These are phyloP conservation scores for Solanum sitiens DNA, from an alignment of 257 asterid genomes.

Conservation along the genomic window DNA sequence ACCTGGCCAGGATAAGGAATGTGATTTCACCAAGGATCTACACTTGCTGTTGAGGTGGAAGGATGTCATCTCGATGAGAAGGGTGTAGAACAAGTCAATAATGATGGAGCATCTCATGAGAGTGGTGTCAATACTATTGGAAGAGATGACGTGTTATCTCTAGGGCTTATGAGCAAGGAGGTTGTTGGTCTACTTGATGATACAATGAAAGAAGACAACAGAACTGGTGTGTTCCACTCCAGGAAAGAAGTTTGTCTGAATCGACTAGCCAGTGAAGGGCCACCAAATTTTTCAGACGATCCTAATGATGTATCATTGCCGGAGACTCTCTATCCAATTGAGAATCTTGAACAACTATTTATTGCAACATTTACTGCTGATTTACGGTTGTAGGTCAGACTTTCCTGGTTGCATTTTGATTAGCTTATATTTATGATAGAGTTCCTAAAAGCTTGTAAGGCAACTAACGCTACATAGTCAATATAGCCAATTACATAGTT, in stretches of 20 bases:
- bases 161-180: conserved; percentile 4
- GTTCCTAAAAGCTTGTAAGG: neutral
- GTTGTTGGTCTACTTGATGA: conserved; percentile 17
- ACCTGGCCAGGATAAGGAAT: conserved; percentile 12
- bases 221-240: conserved; percentile 31
- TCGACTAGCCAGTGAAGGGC: conserved; percentile 37
- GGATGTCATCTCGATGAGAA: conserved; percentile 5
- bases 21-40: too few species aligned
- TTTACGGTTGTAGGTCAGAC: conserved; percentile 47
- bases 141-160: conserved; percentile 4
- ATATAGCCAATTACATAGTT: neutral
- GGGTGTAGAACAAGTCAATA: conserved; percentile 5
- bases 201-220: conserved; percentile 9
- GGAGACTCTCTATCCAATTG: conserved; percentile 66
- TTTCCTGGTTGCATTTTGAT: conserved; percentile 1
- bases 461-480: neutral
- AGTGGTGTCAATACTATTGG: conserved; percentile 4
- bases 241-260: conserved; percentile 65
- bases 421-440: neutral
- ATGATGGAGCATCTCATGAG: conserved; percentile 7
- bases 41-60: conserved; percentile 11
- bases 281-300: conserved; percentile 24
- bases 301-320: conserved; percentile 49
- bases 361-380: conserved; percentile 77
- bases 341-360: conserved; percentile 35